phyloP scores from a whole-genome alignment of 2,329 filamentous ascomycete genomes.

The Cladosporium sp. region DNA sequence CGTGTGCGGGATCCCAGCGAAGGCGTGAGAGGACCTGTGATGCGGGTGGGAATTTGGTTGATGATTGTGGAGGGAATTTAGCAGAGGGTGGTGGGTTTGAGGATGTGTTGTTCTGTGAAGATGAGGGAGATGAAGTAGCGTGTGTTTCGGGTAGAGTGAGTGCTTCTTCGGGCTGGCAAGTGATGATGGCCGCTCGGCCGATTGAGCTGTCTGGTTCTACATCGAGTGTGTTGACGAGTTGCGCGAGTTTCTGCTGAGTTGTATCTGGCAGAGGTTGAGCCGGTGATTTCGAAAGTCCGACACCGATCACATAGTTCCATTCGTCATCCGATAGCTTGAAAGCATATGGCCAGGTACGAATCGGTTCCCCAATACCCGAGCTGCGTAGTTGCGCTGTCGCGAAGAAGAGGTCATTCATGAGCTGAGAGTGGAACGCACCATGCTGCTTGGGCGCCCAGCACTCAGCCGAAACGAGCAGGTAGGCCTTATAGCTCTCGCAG shows the following conservation, averaged over 20 bases:
- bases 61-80: too few relatives aligned
- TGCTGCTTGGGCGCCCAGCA: slow-evolving; percentile 7
- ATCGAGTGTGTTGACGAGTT: not conserved
- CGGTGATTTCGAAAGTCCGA: not conserved
- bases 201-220: not conserved
- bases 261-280: not conserved
- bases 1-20: slow-evolving; percentile 45
- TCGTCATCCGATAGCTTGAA: slow-evolving; percentile 9
- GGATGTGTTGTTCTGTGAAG: too few relatives aligned
- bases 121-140: too few relatives aligned
- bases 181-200: not conserved
- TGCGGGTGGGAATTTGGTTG: slow-evolving; percentile 8
- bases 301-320: slow-evolving; percentile 8
- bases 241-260: not conserved
- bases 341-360: slow-evolving; percentile 6
- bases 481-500: not conserved
- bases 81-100: too few relatives aligned
- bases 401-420: not conserved
- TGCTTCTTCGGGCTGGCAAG: not conserved
- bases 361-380: not conserved
- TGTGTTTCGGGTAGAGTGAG: too few relatives aligned
- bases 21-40: slow-evolving; percentile 25
- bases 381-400: not conserved
- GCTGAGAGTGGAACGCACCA: not conserved
- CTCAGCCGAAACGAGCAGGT: slow-evolving; percentile 2